Evolutionary conservation across 2,329 filamentous ascomycete species (phyloP), one percentile per base, ranked within the genome.

Genomic region (Ploettnerulaceae sp.): DNA sequence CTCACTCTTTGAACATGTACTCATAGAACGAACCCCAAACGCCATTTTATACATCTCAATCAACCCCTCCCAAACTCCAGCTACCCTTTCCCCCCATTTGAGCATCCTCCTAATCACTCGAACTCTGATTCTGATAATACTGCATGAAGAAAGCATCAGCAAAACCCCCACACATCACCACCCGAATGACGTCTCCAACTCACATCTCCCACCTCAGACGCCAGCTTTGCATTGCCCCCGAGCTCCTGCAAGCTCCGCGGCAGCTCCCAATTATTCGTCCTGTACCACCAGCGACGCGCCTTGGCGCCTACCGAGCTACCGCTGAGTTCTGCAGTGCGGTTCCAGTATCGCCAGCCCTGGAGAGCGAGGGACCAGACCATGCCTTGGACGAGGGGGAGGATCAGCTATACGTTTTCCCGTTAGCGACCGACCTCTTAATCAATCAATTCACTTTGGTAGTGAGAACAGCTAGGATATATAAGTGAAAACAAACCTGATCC

Each of bases 271-370:
- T 94, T 89, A 63, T 97, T 97, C 14, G 95, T 86, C 17, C 77
- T 79, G 71, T 89, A 96, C 91, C 93, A 98, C 93, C 91, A 97
- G 56, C 89, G 75, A 58, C 93, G 76, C 38, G 93, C 70, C 56
- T 78, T 79, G 5, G 86, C 88, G 17, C 93, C 93, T 12, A 86
- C 70, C 20, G 81, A 82, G 57, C 79, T 81, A 7, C 93, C 93
- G 53, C 81, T 82, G 56, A 95, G 75, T 61, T 82, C 81, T 11
- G 87, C 83, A 48, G 77, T 84, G 50, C 78, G 76, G 67, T 97
- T 96, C 86, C 86, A 95, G 64, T 86, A 77, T 61, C 89, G 82
- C 91, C 91, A 97, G 46, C 91, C 93, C 56, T 80, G 81, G 44
- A 95, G 76, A 11, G 84, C 76, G 29, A 97, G 74, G 50, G 90